These are phyloP conservation scores for Neocucurbitaria cava DNA, from an alignment of 2,329 filamentous ascomycete genomes.

Conservation along the genomic window DNA sequence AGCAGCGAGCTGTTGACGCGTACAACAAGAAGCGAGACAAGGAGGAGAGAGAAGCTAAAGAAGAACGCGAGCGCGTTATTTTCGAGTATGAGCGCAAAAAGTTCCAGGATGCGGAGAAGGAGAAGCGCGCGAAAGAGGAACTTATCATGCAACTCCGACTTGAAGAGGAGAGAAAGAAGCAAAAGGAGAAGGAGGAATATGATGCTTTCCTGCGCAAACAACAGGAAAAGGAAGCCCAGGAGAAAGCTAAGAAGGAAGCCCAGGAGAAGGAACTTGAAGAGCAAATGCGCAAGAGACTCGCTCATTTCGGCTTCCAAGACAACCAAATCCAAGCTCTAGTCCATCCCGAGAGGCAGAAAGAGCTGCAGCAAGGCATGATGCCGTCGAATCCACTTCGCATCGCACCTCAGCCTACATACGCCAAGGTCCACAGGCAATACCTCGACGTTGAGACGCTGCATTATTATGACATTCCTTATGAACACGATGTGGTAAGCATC, in stretches of 20 bases:
- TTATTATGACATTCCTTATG: constrained; percentile 58
- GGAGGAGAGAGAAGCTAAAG: constrained; percentile 39
- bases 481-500: constrained; percentile 55
- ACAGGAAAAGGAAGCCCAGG: constrained; percentile 51
- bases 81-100: constrained; percentile 48
- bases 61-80: constrained; percentile 42
- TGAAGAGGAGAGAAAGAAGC: constrained; percentile 50
- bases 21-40: constrained; percentile 44
- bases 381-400: constrained; percentile 43
- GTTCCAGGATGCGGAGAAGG: constrained; percentile 45
- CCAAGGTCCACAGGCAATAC: constrained; percentile 56
- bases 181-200: constrained; percentile 52
- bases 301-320: constrained; percentile 55
- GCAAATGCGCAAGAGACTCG: constrained; percentile 54
- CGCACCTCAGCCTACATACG: constrained; percentile 51
- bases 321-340: constrained; percentile 58
- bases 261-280: constrained; percentile 53
- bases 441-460: constrained; percentile 55
- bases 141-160: constrained; percentile 49
- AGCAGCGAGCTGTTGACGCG: constrained; percentile 41
- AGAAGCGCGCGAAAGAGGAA: constrained; percentile 46
- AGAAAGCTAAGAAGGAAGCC: constrained; percentile 49
- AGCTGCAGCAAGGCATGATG: constrained; percentile 45
- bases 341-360: constrained; percentile 54
- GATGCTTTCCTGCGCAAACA: constrained; percentile 51